These are phyloP conservation scores for Tuber umbilicatum DNA, from an alignment of 495 filamentous ascomycete species.

Conservation along the genomic window DNA sequence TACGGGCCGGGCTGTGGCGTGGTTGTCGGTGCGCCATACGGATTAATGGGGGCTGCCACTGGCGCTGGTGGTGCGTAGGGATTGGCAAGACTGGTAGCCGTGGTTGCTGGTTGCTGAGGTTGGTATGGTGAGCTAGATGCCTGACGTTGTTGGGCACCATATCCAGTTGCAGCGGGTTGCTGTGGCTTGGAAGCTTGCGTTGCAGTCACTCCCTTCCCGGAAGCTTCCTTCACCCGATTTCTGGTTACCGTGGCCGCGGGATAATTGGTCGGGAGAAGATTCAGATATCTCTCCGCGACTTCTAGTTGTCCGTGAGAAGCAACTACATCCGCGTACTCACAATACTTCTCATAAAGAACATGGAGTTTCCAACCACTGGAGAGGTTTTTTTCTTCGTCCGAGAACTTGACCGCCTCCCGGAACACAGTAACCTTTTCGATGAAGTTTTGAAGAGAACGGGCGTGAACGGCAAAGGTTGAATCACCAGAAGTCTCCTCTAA, in stretches of 20 bases:
- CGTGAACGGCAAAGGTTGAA: slow-evolving; percentile 86
- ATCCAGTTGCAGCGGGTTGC: slow-evolving; percentile 40
- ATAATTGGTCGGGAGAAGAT: slow-evolving; percentile 77
- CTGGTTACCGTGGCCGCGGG: slow-evolving; percentile 82
- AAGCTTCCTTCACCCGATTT: slow-evolving; percentile 79
- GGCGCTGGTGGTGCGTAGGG: slow-evolving; percentile 41
- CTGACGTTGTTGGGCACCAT: slow-evolving; percentile 44
- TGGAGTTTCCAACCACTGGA: slow-evolving; percentile 82
- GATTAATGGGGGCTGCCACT: slow-evolving; percentile 14
- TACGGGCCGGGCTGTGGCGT: slow-evolving; percentile 56
- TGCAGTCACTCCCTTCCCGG: slow-evolving; percentile 54
- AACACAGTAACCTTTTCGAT: slow-evolving; percentile 99
- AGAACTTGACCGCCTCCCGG: slow-evolving; percentile 85
- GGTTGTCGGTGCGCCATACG: slow-evolving; percentile 43
- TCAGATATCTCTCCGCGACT: slow-evolving; percentile 83
- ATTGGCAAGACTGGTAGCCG: slow-evolving; percentile 25
- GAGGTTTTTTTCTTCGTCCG: slow-evolving; percentile 64
- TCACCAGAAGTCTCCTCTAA: slow-evolving; percentile 61
- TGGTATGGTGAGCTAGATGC: slow-evolving; percentile 43
- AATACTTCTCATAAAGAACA: slow-evolving; percentile 86
- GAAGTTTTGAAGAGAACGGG: slow-evolving; percentile 77
- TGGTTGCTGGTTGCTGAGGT: slow-evolving; percentile 43
- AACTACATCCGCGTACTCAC: slow-evolving; percentile 92
- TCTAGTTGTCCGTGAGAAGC: slow-evolving; percentile 81
- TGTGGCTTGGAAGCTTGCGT: slow-evolving; percentile 30